Conservation (phyloP, 2,329 filamentous ascomycete genomes). For the Phaeosphaeriaceae sp. region DNA sequence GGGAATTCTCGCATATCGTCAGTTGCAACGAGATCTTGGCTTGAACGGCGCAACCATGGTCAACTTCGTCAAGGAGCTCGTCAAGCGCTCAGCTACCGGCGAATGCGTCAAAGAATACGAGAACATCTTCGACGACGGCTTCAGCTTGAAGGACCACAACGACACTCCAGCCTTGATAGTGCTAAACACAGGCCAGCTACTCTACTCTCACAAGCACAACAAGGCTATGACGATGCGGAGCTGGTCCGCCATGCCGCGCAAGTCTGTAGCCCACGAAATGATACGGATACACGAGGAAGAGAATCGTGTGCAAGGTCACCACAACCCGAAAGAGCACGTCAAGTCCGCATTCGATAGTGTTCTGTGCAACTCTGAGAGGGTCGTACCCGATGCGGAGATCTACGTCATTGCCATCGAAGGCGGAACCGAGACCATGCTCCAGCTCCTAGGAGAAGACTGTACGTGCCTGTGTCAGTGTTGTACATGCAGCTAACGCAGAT, state of each 20-base stretch:
- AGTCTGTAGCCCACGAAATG: slow-evolving; percentile 64
- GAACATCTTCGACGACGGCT: slow-evolving; percentile 28
- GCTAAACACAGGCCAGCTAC: slow-evolving; percentile 77
- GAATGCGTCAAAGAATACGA: slow-evolving; percentile 13
- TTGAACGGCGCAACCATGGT: slow-evolving; percentile 75
- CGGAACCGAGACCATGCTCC: slow-evolving; percentile 64
- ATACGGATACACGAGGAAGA: slow-evolving; percentile 59
- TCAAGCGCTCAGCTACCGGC: slow-evolving; percentile 32
- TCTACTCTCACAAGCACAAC: slow-evolving; percentile 73
- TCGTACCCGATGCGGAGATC: slow-evolving; percentile 61
- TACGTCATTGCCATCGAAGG: slow-evolving; percentile 76
- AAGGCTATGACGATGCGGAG: slow-evolving; percentile 65
- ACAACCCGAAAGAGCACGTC: slow-evolving; percentile 67
- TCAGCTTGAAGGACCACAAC: slow-evolving; percentile 17
- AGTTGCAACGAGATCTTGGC: slow-evolving; percentile 68
- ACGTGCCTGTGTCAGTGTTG: slow-evolving; percentile 44
- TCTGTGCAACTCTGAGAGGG: slow-evolving; percentile 55
- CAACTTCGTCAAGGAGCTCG: slow-evolving; percentile 63
- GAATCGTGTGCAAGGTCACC: slow-evolving; percentile 70
- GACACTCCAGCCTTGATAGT: slow-evolving; percentile 69
- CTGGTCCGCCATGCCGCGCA: slow-evolving; percentile 67
- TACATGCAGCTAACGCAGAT: neutral
- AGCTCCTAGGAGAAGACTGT: slow-evolving; percentile 64
- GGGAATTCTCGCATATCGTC: slow-evolving; percentile 75
- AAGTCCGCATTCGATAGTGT: slow-evolving; percentile 70